A percentile compares a stretch with the other conserved stretches of the same genome.
Evolutionary conservation across 192 early-diverging fungal species (phyloP).

Genomic region (Umbelopsis vinacea): DNA sequence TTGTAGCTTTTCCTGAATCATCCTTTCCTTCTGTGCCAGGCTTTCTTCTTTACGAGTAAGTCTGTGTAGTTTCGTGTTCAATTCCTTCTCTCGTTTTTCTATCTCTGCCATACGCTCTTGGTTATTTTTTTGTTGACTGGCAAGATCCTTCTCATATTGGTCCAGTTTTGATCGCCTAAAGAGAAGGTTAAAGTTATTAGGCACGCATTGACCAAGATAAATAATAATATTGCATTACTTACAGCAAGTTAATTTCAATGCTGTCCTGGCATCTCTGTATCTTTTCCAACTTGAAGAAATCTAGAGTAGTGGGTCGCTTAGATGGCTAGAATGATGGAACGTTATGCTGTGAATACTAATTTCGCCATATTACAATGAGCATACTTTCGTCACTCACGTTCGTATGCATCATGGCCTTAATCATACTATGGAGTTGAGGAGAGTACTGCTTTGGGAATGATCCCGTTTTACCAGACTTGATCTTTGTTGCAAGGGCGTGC

Average conservation of each 20-base stretch:
- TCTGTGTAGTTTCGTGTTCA: not conserved
- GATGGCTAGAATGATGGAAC: conserved; percentile 33
- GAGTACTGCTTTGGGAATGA: conserved; percentile 55
- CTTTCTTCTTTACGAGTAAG: not conserved
- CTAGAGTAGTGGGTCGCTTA: conserved; percentile 46
- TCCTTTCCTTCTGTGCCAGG: conserved; percentile 1
- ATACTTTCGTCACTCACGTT: conserved; percentile 42
- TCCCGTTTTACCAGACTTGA: conserved; percentile 58
- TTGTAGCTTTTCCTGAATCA: not conserved
- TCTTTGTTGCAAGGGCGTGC: conserved; percentile 57
- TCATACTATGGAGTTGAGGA: conserved; percentile 43
- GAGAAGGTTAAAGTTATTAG: not conserved
- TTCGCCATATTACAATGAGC: not conserved
- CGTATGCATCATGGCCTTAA: conserved; percentile 61
- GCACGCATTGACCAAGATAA: not conserved
- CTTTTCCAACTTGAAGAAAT: conserved; percentile 39
- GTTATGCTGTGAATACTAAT: not conserved
- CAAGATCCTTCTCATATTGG: not conserved
- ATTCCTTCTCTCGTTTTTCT: not conserved
- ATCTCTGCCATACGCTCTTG: conserved; percentile 8
- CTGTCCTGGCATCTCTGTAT: conserved; percentile 28
- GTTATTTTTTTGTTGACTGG: not conserved
- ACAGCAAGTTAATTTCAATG: conserved; percentile 17
- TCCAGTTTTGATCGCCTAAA: conserved; percentile 2
- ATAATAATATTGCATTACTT: not conserved